These are phyloP conservation scores for Mrakiaceae sp. DNA, from an alignment of 1,284 basidiomycete species.

Conservation along the genomic window DNA sequence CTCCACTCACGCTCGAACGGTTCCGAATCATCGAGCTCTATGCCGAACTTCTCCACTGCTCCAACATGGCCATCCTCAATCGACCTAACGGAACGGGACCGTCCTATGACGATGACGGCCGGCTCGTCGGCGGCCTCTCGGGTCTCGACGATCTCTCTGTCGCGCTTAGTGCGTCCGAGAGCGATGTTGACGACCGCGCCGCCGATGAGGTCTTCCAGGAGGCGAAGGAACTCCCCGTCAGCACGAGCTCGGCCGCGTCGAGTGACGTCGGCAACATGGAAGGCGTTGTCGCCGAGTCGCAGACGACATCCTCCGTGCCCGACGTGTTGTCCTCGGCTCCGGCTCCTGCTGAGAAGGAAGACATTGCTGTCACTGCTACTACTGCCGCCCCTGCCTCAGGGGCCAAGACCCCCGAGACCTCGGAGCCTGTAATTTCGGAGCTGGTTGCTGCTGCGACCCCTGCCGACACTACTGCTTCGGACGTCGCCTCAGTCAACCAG, in stretches of 20 bases:
- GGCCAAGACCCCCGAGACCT: too few relatives aligned
- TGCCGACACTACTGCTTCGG: constrained; percentile 15
- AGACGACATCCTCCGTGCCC: neutral
- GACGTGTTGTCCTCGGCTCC: neutral
- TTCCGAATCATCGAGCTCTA: constrained; percentile 97
- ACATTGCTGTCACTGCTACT: too few relatives aligned
- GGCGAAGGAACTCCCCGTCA: constrained; percentile 59
- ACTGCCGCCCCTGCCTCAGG: too few relatives aligned
- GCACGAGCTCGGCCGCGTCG: constrained; percentile 31
- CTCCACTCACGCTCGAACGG: constrained; percentile 84
- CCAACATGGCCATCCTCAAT: constrained; percentile 94
- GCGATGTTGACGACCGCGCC: constrained; percentile 35
- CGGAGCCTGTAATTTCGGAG: too few relatives aligned
- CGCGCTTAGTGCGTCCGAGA: constrained; percentile 54
- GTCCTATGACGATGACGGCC: constrained; percentile 67
- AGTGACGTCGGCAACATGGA: constrained; percentile 45
- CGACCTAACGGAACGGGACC: constrained; percentile 55
- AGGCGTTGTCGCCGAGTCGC: constrained; percentile 42
- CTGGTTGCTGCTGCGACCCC: too few relatives aligned
- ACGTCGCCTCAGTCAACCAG: constrained; percentile 21
- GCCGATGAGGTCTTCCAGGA: constrained; percentile 49
- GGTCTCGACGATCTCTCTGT: constrained; percentile 70
- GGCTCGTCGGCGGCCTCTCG: constrained; percentile 65
- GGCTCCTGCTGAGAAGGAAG: neutral
- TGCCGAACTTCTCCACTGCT: constrained; percentile 92